A percentile compares a stretch with the other conserved stretches of the same genome.
Evolutionary conservation across 441 rosid genomes (phyloP).

Genomic region (Arabidopsis hybrid): DNA sequence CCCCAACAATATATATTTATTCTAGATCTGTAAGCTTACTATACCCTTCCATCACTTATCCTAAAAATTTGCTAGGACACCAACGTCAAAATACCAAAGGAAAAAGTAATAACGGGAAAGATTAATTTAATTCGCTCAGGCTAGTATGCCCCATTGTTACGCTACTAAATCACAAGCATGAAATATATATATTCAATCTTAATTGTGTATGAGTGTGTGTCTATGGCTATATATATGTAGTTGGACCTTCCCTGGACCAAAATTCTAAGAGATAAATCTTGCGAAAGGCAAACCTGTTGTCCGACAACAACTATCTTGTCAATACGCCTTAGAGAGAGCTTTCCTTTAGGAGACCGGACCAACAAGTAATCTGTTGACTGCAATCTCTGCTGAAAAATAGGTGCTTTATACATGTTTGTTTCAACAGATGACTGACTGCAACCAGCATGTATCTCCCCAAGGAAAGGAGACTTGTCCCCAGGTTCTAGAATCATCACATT

Average conservation of each 20-base stretch:
- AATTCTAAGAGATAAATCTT: slow-evolving; percentile 26
- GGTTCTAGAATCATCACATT: slow-evolving; percentile 79
- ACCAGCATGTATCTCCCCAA: slow-evolving; percentile 91
- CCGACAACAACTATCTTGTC: slow-evolving; percentile 94
- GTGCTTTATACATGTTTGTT: slow-evolving; percentile 98
- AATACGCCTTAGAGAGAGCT: slow-evolving; percentile 93
- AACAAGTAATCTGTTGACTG: slow-evolving; percentile 86
- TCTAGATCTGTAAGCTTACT: slow-evolving; percentile 20
- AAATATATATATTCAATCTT: slow-evolving; percentile 8
- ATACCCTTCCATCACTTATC: slow-evolving; percentile 30
- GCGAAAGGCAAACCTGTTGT: slow-evolving; percentile 77
- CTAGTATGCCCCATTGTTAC: slow-evolving; percentile 7
- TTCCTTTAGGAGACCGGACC: slow-evolving; percentile 97
- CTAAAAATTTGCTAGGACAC: slow-evolving; percentile 22
- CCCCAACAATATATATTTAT: slow-evolving; percentile 26
- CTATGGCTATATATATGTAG: neutral
- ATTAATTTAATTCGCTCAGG: neutral
- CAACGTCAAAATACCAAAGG: slow-evolving; percentile 13
- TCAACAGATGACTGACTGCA: slow-evolving; percentile 84
- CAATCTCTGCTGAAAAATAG: slow-evolving; percentile 87
- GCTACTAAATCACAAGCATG: slow-evolving; percentile 29
- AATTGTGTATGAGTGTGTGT: slow-evolving; percentile 17
- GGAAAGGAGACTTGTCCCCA: slow-evolving; percentile 95
- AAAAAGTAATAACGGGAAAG: slow-evolving; percentile 1
- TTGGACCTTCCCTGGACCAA: slow-evolving; percentile 14